These are phyloP conservation scores for Candolleomyces efflorescens DNA, from an alignment of 768 basidiomycete species.

Conservation along the genomic window DNA sequence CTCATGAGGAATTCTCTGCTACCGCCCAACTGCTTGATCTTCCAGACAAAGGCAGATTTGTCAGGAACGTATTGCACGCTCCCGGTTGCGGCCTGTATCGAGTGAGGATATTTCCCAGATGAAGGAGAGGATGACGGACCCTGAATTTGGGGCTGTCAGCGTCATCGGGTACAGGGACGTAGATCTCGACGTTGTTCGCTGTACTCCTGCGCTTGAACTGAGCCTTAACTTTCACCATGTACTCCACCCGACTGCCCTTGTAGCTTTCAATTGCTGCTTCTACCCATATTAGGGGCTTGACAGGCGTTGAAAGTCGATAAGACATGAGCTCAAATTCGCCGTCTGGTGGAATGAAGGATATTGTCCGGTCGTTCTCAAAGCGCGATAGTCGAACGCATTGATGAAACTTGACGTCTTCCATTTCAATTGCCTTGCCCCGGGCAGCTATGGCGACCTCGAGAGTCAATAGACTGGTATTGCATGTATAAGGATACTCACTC, in stretches of 20 bases:
- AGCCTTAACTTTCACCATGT: slow-evolving; percentile 93
- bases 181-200: slow-evolving; percentile 98
- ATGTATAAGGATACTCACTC: slow-evolving; percentile 47
- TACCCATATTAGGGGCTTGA: slow-evolving; percentile 97
- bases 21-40: slow-evolving; percentile 96
- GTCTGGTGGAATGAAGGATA: slow-evolving; percentile 98
- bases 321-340: slow-evolving; percentile 99
- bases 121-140: slow-evolving; percentile 43
- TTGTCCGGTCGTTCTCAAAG: slow-evolving; percentile 98
- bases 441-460: slow-evolving; percentile 47
- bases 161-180: slow-evolving; percentile 98
- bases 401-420: slow-evolving; percentile 99
- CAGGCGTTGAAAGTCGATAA: slow-evolving; percentile 92
- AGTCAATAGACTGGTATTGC: neutral
- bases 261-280: slow-evolving; percentile 96
- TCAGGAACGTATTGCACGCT: slow-evolving; percentile 97
- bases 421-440: slow-evolving; percentile 96
- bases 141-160: slow-evolving; percentile 97
- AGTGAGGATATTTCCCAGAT: neutral
- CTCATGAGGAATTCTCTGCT: slow-evolving; percentile 97
- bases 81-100: slow-evolving; percentile 80
- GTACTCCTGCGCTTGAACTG: slow-evolving; percentile 97
- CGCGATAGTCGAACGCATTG: slow-evolving; percentile 97
- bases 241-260: slow-evolving; percentile 89
- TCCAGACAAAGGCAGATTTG: slow-evolving; percentile 98